phyloP scores from a whole-genome alignment of 2,329 filamentous ascomycete genomes.

The Neonectria hederae region DNA sequence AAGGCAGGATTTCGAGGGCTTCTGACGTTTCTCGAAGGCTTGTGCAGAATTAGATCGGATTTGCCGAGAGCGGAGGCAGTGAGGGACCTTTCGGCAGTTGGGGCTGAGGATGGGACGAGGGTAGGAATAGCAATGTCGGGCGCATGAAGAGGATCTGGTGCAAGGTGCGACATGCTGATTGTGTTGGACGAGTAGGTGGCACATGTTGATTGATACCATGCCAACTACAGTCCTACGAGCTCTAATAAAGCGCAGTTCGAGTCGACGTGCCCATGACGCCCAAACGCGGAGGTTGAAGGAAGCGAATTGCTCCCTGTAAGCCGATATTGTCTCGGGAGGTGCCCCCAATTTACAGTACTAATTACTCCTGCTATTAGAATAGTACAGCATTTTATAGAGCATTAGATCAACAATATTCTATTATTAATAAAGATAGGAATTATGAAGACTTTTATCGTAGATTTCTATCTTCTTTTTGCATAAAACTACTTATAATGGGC shows the following conservation, averaged over 20 bases:
- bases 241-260: background rate
- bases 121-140: background rate
- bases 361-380: no score
- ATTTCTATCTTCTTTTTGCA: no score
- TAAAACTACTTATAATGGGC: no score
- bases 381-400: no score
- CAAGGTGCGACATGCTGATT: background rate
- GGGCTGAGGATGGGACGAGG: conserved; percentile 11
- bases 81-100: background rate
- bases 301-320: background rate
- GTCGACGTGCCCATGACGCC: background rate
- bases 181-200: background rate
- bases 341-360: no score
- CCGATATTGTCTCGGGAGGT: background rate
- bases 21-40: background rate
- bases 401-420: no score
- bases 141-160: background rate
- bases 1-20: background rate
- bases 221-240: background rate
- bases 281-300: background rate
- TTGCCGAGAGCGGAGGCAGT: background rate
- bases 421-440: no score
- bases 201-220: background rate
- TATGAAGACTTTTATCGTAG: no score
- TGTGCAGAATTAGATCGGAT: background rate